Evolutionary conservation across 352 stramenopile genomes (phyloP).

Genomic region (Globisporangium cylindrosporum): DNA sequence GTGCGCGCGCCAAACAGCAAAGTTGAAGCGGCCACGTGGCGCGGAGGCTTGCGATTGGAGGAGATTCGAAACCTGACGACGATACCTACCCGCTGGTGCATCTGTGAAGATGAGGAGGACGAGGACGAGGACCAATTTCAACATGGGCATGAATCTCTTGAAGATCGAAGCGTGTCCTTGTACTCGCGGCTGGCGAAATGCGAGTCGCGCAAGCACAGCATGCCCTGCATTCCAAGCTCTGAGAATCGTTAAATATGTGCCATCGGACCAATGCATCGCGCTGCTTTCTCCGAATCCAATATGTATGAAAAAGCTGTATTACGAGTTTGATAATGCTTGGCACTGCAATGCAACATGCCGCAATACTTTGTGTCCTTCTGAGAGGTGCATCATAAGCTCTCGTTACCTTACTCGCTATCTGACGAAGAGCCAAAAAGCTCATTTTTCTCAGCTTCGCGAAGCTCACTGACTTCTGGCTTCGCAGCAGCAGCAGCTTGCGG

Average conservation of each 20-base stretch:
- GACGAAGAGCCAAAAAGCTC: slow-evolving; percentile 85
- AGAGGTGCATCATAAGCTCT: not conserved
- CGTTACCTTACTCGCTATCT: slow-evolving; percentile 56
- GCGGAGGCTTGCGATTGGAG: slow-evolving; percentile 11
- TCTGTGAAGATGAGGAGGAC: not conserved
- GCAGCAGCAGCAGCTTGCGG: slow-evolving; percentile 4
- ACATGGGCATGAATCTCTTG: not conserved
- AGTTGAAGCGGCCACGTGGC: slow-evolving; percentile 5
- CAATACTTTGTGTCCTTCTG: not conserved
- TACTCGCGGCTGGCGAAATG: not conserved
- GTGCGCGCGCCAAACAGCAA: not conserved
- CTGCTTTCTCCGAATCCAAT: not conserved
- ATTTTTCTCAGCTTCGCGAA: slow-evolving; percentile 67
- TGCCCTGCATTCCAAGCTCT: not conserved
- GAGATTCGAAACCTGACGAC: not conserved
- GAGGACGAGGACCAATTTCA: not conserved
- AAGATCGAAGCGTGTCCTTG: not conserved
- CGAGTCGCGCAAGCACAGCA: not conserved
- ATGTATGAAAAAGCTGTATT: not conserved
- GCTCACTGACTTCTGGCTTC: slow-evolving; percentile 17
- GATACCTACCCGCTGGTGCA: not conserved
- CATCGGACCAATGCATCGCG: not conserved
- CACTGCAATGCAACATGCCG: not conserved
- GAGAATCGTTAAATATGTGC: not conserved
- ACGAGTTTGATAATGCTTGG: not conserved